Percentiles rank a stretch among this genome's conserved stretches.
Conservation (phyloP, 1,139 yeast species). For the Taphrina deformans region DNA sequence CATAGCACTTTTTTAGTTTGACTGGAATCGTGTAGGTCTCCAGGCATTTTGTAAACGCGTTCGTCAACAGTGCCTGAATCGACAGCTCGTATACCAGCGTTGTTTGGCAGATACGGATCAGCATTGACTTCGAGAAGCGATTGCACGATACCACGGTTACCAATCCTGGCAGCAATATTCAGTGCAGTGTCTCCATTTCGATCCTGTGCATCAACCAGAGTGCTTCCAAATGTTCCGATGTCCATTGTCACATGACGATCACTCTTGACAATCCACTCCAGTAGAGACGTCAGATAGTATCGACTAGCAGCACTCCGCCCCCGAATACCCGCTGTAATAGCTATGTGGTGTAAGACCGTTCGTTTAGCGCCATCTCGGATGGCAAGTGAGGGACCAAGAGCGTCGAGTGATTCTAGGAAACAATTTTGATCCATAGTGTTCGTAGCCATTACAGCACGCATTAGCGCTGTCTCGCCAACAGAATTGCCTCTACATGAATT, state of each 20-base stretch:
- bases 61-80: constrained; percentile 66
- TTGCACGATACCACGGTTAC: constrained; percentile 76
- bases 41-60: background rate
- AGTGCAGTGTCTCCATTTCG: constrained; percentile 82
- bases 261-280: constrained; percentile 75
- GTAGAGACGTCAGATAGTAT: constrained; percentile 71
- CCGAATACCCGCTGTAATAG: constrained; percentile 70
- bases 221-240: constrained; percentile 62
- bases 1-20: background rate
- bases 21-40: background rate
- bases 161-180: constrained; percentile 87
- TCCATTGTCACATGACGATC: constrained; percentile 51
- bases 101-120: constrained; percentile 72
- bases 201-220: constrained; percentile 75
- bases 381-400: constrained; percentile 73
- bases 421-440: constrained; percentile 76
- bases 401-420: constrained; percentile 70
- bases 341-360: constrained; percentile 90
- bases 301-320: constrained; percentile 69
- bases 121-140: constrained; percentile 84
- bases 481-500: constrained; percentile 70
- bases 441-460: constrained; percentile 84
- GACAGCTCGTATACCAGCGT: constrained; percentile 77
- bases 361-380: constrained; percentile 74
- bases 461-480: constrained; percentile 85